phyloP scores from a whole-genome alignment of 192 early-diverging fungal species.

The Coemansia sp. region DNA sequence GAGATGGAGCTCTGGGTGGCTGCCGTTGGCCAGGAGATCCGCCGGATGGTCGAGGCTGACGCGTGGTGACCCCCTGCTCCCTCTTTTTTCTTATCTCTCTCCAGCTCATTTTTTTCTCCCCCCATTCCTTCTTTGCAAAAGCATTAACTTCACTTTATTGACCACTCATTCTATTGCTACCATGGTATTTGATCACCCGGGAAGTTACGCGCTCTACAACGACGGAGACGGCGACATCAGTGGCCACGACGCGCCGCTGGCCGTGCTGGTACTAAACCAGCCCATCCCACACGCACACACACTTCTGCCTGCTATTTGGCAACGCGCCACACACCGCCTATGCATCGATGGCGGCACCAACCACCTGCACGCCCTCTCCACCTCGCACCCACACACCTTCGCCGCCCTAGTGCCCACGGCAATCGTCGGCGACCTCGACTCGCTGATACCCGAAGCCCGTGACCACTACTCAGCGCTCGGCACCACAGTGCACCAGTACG shows the following conservation, averaged over 20 bases:
- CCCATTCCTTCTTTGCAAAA: too few relatives aligned
- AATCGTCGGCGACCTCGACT: slow-evolving; percentile 88
- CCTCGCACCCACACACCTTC: slow-evolving; percentile 16
- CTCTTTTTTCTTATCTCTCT: not conserved
- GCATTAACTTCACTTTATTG: too few relatives aligned
- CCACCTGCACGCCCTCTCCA: slow-evolving; percentile 68
- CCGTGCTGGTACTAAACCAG: slow-evolving; percentile 75
- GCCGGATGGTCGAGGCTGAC: slow-evolving; percentile 35
- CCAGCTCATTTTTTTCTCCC: not conserved
- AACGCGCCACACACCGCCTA: slow-evolving; percentile 48
- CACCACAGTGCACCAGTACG: slow-evolving; percentile 21
- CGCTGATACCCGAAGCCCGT: slow-evolving; percentile 58
- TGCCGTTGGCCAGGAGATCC: slow-evolving; percentile 53
- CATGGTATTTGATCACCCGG: not conserved
- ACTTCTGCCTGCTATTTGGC: slow-evolving; percentile 46
- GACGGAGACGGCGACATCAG: not conserved
- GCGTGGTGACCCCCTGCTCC: slow-evolving; percentile 22
- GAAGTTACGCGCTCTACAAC: not conserved
- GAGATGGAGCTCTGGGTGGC: slow-evolving; percentile 57
- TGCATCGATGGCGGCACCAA: slow-evolving; percentile 94
- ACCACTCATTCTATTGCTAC: not conserved
- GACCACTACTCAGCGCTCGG: slow-evolving; percentile 62
- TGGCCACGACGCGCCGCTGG: slow-evolving; percentile 30
- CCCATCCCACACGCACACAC: slow-evolving; percentile 49
- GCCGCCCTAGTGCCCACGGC: slow-evolving; percentile 57